Conservation (phyloP, 2,329 filamentous ascomycete species). For the Endothia cerciana region DNA sequence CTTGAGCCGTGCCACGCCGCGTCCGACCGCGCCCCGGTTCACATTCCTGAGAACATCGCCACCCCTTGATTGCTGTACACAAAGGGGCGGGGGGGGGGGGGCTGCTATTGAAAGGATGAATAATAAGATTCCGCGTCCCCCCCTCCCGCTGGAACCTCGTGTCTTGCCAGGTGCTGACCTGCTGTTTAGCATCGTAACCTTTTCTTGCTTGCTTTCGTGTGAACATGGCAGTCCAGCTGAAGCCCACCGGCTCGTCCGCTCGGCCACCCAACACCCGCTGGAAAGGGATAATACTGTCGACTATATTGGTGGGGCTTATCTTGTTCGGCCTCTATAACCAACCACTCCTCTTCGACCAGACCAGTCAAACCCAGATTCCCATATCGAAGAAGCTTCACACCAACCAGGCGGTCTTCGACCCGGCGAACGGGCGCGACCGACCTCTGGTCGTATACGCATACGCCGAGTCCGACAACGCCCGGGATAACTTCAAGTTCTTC, state of each 20-base stretch:
- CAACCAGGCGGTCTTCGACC: constrained; percentile 7
- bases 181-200: background rate
- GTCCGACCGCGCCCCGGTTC: background rate
- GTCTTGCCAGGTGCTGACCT: background rate
- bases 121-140: background rate
- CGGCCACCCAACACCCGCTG: background rate
- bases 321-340: constrained; percentile 8
- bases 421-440: constrained; percentile 3
- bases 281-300: constrained; percentile 7
- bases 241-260: constrained; percentile 1
- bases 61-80: background rate
- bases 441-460: constrained; percentile 40
- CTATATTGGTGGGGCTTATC: background rate
- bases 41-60: constrained; percentile 1
- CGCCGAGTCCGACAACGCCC: constrained; percentile 36
- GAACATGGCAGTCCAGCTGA: constrained; percentile 13
- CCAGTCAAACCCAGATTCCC: background rate
- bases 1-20: background rate
- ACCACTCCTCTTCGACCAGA: background rate
- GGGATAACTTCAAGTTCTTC: constrained; percentile 39
- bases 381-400: constrained; percentile 11
- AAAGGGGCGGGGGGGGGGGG: background rate
- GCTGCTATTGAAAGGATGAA: background rate
- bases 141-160: background rate
- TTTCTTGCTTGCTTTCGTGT: background rate